Evolutionary conservation across 2,329 filamentous ascomycete species (phyloP).

Genomic region (Botryotinia narcissicola): DNA sequence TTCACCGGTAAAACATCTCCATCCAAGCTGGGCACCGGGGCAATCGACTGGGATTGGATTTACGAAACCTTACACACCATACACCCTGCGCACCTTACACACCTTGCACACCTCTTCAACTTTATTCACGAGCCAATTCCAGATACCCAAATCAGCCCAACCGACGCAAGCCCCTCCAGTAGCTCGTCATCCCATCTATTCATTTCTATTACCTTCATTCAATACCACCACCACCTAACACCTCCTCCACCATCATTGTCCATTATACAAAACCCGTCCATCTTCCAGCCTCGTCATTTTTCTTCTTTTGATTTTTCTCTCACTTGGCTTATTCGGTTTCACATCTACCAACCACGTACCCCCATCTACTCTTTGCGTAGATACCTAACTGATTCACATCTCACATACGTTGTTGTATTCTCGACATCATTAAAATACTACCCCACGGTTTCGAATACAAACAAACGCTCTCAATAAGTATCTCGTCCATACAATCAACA

Average conservation of each 20-base stretch:
- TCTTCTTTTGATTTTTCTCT: constrained; percentile 1
- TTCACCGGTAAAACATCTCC: neutral
- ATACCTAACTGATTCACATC: neutral
- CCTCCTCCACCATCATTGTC: neutral
- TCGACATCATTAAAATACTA: neutral
- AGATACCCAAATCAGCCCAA: constrained; percentile 22
- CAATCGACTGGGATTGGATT: constrained; percentile 4
- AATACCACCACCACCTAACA: neutral
- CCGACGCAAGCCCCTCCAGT: constrained; percentile 17
- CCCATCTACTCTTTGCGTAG: neutral
- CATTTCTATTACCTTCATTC: constrained; percentile 10
- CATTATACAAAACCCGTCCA: constrained; percentile 9
- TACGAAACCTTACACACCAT: neutral
- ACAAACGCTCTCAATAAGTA: neutral
- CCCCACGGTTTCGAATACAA: constrained; percentile 65
- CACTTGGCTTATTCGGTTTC: neutral
- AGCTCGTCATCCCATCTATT: constrained; percentile 12
- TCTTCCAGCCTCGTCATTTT: constrained; percentile 15
- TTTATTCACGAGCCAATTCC: constrained; percentile 21
- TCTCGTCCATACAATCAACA: constrained; percentile 54
- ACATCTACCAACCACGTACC: neutral
- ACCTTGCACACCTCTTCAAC: neutral
- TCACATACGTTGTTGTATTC: neutral
- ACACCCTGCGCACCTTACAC: neutral
- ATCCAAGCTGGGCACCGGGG: constrained; percentile 2